Percentiles rank a stretch among this genome's conserved stretches.
Evolutionary conservation across 805 yeast genomes (phyloP).

Genomic region (Maudiozyma turicensis): DNA sequence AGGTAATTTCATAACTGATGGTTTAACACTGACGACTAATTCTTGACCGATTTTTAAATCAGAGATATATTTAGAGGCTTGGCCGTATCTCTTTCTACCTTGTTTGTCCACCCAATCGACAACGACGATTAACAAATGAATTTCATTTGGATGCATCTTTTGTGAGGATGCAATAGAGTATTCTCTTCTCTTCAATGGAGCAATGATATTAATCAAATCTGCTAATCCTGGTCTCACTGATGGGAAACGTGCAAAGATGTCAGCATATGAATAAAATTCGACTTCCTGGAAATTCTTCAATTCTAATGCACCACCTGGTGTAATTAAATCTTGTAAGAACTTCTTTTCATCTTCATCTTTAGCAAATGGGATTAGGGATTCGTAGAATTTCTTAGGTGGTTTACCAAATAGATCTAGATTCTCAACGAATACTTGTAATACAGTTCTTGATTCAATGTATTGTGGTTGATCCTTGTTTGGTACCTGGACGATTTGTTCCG

Average conservation of each 20-base stretch:
- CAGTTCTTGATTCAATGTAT: constrained; percentile 63
- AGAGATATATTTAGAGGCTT: constrained; percentile 84
- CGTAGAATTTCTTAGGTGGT: constrained; percentile 92
- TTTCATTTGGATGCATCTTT: constrained; percentile 80
- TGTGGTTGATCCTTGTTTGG: constrained; percentile 56
- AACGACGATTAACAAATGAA: constrained; percentile 85
- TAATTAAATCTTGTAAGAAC: constrained; percentile 50
- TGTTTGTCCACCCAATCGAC: constrained; percentile 88
- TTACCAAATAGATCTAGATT: constrained; percentile 85
- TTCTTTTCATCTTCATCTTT: constrained; percentile 57
- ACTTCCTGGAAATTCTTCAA: constrained; percentile 79
- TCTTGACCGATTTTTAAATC: constrained; percentile 74
- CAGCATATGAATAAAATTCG: constrained; percentile 72
- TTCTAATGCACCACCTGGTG: constrained; percentile 75
- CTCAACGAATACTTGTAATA: constrained; percentile 70
- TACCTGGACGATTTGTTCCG: constrained; percentile 57
- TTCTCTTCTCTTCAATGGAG: constrained; percentile 92
- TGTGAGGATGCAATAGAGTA: constrained; percentile 97
- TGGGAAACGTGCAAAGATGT: constrained; percentile 66
- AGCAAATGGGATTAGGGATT: constrained; percentile 65
- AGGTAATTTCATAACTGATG: constrained; percentile 95
- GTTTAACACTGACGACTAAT: constrained; percentile 87
- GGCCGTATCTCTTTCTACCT: constrained; percentile 85
- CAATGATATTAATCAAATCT: constrained; percentile 61
- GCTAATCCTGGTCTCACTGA: constrained; percentile 70